Percentiles rank a stretch among this genome's conserved stretches.
These are phyloP conservation scores for Wallemia mellicola DNA, from an alignment of 1,284 basidiomycete species.

Conservation along the genomic window DNA sequence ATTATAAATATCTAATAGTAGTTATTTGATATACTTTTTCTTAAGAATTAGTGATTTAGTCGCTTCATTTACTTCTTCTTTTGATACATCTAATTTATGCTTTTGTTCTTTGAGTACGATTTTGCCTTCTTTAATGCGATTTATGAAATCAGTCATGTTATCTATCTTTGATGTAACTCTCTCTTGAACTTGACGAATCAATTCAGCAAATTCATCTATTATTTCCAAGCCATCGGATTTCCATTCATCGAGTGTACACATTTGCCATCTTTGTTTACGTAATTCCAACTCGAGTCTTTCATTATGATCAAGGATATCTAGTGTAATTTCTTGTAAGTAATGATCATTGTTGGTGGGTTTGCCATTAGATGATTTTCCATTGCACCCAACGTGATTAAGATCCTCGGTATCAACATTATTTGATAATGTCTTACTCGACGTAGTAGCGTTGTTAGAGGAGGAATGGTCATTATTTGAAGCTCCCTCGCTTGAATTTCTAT, in stretches of 20 bases:
- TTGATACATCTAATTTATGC: not conserved
- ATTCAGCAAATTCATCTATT: not conserved
- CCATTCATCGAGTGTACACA: not conserved
- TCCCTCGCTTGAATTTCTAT: too few relatives aligned
- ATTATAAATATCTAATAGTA: not conserved
- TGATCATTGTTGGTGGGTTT: not conserved
- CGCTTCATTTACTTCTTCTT: not conserved
- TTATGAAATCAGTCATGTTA: not conserved
- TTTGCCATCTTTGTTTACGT: not conserved
- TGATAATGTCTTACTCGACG: too few relatives aligned
- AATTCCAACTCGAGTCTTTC: not conserved
- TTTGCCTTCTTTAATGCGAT: not conserved
- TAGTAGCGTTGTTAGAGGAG: too few relatives aligned
- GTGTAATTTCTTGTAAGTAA: not conserved
- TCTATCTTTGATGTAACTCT: not conserved
- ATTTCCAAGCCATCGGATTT: not conserved
- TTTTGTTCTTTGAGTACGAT: not conserved
- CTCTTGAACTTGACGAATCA: not conserved
- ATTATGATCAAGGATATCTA: not conserved
- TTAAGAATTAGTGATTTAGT: not conserved
- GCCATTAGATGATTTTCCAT: not conserved
- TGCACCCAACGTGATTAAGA: not conserved
- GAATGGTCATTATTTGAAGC: too few relatives aligned
- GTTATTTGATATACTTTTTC: not conserved
- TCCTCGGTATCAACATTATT: not conserved